A percentile compares a stretch with the other conserved stretches of the same genome.
Conservation (phyloP, 2,329 filamentous ascomycete species). For the Lecanicillium sp. region DNA sequence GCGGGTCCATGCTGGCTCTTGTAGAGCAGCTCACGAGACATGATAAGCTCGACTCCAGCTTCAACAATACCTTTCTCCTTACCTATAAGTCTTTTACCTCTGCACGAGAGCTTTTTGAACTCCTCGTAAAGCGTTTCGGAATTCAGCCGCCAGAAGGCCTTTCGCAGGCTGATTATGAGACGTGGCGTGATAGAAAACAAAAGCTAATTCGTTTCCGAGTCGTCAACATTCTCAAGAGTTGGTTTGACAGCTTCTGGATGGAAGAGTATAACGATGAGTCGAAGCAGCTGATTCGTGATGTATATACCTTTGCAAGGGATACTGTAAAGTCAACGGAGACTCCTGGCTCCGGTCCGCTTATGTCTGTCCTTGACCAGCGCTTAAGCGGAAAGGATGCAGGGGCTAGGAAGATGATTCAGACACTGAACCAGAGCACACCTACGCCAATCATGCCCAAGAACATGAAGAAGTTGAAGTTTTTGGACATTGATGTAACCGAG, state of each 20-base stretch:
- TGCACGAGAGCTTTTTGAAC: constrained; percentile 83
- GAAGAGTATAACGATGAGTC: constrained; percentile 81
- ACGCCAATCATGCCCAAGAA: constrained; percentile 93
- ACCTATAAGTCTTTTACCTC: constrained; percentile 94
- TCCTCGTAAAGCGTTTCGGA: constrained; percentile 83
- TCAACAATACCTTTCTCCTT: constrained; percentile 95
- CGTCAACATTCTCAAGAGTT: constrained; percentile 95
- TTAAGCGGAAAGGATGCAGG: constrained; percentile 81
- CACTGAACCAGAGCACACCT: constrained; percentile 72
- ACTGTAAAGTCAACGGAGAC: constrained; percentile 91
- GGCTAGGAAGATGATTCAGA: constrained; percentile 79
- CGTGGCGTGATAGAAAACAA: constrained; percentile 90
- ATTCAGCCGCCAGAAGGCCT: constrained; percentile 86
- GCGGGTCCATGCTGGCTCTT: constrained; percentile 78
- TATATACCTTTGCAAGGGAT: constrained; percentile 85
- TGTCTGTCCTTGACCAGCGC: constrained; percentile 82
- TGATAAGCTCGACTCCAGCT: constrained; percentile 88
- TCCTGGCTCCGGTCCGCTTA: constrained; percentile 74
- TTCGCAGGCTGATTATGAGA: constrained; percentile 65
- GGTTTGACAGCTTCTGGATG: constrained; percentile 99
- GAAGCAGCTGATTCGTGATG: constrained; percentile 75
- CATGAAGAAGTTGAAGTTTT: constrained; percentile 98
- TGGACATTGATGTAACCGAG: constrained; percentile 92
- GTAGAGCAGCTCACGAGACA: constrained; percentile 94
- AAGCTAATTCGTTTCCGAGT: constrained; percentile 93